Evolutionary conservation across 768 basidiomycete genomes (phyloP).

Genomic region (Lactifluus pinguis): DNA sequence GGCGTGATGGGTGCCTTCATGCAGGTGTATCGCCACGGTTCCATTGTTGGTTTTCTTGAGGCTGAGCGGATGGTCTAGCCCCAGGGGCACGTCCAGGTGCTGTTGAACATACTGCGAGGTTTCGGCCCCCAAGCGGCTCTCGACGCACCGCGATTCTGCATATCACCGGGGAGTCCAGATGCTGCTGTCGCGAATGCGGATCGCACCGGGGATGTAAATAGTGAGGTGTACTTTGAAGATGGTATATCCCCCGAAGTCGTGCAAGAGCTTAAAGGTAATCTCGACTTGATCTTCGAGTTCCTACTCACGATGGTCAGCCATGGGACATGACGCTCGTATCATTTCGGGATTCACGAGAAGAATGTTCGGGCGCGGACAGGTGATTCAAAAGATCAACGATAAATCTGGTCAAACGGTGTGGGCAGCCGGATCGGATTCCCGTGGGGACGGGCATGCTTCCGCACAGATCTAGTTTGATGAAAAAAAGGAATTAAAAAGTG

Average conservation of each 20-base stretch:
- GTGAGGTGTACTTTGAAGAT: constrained; percentile 64
- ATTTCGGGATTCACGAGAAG: constrained; percentile 52
- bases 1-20: constrained; percentile 92
- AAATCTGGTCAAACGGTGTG: constrained; percentile 69
- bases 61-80: constrained; percentile 40
- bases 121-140: constrained; percentile 83
- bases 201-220: constrained; percentile 78
- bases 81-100: constrained; percentile 92
- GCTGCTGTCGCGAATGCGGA: not conserved
- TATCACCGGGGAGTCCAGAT: not conserved
- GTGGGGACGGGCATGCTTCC: constrained; percentile 82
- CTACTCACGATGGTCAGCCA: constrained; percentile 37
- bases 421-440: constrained; percentile 89
- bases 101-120: constrained; percentile 83
- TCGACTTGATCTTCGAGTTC: not conserved
- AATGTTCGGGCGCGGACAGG: constrained; percentile 77
- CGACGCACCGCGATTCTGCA: constrained; percentile 26
- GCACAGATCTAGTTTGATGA: constrained; percentile 47
- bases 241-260: constrained; percentile 58
- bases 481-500: not conserved
- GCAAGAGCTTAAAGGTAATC: constrained; percentile 52
- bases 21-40: constrained; percentile 41
- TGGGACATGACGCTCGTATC: constrained; percentile 79
- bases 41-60: not conserved
- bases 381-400: constrained; percentile 75